Evolutionary conservation across 352 stramenopile genomes (phyloP).

Genomic region (Pythium apleroticum): DNA sequence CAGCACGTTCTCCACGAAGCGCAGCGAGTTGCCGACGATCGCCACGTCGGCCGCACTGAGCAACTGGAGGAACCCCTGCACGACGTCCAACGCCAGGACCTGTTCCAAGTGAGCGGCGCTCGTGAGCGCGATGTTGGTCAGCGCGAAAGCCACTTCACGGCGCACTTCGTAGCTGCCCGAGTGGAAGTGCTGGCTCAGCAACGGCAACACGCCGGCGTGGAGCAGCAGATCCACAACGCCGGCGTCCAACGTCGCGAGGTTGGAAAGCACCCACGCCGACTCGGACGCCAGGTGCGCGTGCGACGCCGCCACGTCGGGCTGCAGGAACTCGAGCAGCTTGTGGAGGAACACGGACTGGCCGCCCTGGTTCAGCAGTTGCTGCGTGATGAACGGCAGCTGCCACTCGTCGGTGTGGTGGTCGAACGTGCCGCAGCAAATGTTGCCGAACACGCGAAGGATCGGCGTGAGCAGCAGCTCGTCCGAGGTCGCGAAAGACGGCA

Average conservation of each 20-base stretch:
- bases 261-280: constrained; percentile 77
- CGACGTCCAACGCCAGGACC: constrained; percentile 57
- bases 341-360: constrained; percentile 53
- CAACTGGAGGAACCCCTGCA: constrained; percentile 57
- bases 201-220: constrained; percentile 46
- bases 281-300: constrained; percentile 54
- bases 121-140: constrained; percentile 75
- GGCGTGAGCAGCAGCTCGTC: constrained; percentile 72
- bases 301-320: constrained; percentile 31
- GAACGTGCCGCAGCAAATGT: constrained; percentile 67
- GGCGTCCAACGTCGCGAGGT: constrained; percentile 58
- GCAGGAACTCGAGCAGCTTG: constrained; percentile 60
- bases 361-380: constrained; percentile 30
- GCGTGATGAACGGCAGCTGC: constrained; percentile 61
- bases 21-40: constrained; percentile 74
- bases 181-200: constrained; percentile 62
- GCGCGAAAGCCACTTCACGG: constrained; percentile 69
- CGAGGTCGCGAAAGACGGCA: constrained; percentile 58
- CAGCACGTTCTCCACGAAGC: constrained; percentile 80
- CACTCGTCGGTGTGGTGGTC: constrained; percentile 77
- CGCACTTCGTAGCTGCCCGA: constrained; percentile 64
- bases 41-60: constrained; percentile 60
- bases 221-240: constrained; percentile 57
- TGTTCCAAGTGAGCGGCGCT: constrained; percentile 44
- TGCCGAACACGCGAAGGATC: constrained; percentile 75